Percentiles rank a stretch among this genome's conserved stretches.
These are phyloP conservation scores for Aspergillus incahuasiensis DNA, from an alignment of 495 filamentous ascomycete species.

Conservation along the genomic window DNA sequence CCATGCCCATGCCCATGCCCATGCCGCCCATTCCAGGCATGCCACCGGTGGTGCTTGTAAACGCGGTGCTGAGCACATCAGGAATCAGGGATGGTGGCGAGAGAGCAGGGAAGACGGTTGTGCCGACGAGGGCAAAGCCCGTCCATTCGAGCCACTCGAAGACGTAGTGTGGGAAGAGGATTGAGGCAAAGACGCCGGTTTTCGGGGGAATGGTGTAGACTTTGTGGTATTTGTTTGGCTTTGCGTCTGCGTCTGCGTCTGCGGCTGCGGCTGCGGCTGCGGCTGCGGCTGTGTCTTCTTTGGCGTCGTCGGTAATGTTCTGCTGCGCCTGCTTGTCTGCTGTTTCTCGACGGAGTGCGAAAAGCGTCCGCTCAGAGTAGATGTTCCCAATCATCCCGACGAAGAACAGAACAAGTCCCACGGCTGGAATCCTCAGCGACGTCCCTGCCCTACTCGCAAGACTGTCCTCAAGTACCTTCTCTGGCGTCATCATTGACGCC, in stretches of 20 bases:
- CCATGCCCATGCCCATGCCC: too few relatives aligned
- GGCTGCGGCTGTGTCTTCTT: too few relatives aligned
- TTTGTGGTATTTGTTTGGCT: constrained; percentile 53
- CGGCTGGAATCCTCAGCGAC: not conserved
- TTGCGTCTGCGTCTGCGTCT: not conserved
- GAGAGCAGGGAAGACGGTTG: constrained; percentile 17
- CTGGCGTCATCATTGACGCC: not conserved
- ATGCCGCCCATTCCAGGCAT: too few relatives aligned
- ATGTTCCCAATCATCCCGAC: constrained; percentile 76
- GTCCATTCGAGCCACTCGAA: constrained; percentile 96
- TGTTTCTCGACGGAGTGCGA: constrained; percentile 54
- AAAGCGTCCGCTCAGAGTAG: constrained; percentile 60
- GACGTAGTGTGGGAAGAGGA: constrained; percentile 90
- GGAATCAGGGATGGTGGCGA: not conserved
- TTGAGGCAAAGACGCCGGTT: constrained; percentile 72
- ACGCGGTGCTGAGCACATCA: not conserved
- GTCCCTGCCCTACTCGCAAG: not conserved
- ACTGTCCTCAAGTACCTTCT: not conserved
- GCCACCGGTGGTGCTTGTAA: not conserved
- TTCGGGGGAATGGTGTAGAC: constrained; percentile 86
- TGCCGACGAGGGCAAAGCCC: constrained; percentile 72
- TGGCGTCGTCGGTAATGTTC: not conserved
- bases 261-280: not conserved
- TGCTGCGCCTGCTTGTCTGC: constrained; percentile 18
- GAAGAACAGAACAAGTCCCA: constrained; percentile 43